A percentile compares a stretch with the other conserved stretches of the same genome.
These are phyloP conservation scores for Puya raimondii DNA, from an alignment of 176 grass and related monocot species.

Conservation along the genomic window DNA sequence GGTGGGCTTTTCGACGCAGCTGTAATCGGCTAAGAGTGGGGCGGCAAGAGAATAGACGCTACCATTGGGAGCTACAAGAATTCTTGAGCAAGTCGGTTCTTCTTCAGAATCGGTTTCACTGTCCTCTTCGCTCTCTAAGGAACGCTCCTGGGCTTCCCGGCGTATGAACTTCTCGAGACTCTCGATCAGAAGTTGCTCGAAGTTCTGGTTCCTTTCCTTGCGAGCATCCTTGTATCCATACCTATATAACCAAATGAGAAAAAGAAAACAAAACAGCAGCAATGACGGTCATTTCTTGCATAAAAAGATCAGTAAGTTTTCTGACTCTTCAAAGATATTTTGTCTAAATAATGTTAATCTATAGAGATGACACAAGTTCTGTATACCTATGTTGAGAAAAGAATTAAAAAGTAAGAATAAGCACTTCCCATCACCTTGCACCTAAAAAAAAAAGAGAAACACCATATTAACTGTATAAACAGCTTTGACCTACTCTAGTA, in stretches of 20 bases:
- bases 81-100: conserved; percentile 37
- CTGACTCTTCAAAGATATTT: not conserved
- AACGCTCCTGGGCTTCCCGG: conserved; percentile 88
- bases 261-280: not conserved
- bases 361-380: no score
- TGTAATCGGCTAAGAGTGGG: conserved; percentile 40
- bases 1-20: conserved; percentile 20
- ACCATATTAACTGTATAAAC: no score
- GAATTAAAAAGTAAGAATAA: no score
- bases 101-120: conserved; percentile 49
- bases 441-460: no score
- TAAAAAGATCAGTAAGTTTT: not conserved
- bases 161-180: conserved; percentile 87
- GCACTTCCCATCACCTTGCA: no score
- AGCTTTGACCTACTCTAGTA: no score
- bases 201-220: conserved; percentile 70
- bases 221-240: conserved; percentile 96
- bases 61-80: conserved; percentile 66
- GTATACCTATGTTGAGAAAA: no score
- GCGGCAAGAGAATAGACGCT: conserved; percentile 56
- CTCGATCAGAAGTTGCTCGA: conserved; percentile 84
- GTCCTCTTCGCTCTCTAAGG: conserved; percentile 70
- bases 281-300: not conserved
- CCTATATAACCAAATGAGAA: conserved; percentile 26
- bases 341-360: not conserved